Conservation (phyloP, 495 filamentous ascomycete species). For the Aspergillus bridgeri region DNA sequence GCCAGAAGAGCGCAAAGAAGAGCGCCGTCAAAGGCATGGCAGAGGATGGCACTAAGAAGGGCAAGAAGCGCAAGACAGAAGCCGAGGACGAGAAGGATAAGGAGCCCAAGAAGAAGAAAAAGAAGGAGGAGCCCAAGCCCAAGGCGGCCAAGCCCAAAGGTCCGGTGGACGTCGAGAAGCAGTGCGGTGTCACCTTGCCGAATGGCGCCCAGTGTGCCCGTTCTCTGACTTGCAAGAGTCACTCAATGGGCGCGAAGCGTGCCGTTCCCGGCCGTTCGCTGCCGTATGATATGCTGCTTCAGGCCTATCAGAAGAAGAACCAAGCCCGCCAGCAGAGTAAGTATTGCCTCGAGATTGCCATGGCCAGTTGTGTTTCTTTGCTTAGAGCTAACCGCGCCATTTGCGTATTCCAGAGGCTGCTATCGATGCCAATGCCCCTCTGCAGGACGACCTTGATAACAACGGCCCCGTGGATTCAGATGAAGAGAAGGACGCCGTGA, state of each 20-base stretch:
- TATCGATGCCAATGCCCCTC: constrained; percentile 89
- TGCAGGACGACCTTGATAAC: constrained; percentile 77
- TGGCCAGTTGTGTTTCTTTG: neutral
- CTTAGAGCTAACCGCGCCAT: constrained; percentile 10
- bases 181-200: constrained; percentile 87
- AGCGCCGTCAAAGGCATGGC: constrained; percentile 61
- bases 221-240: constrained; percentile 92
- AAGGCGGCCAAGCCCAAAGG: constrained; percentile 88
- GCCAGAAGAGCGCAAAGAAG: constrained; percentile 68
- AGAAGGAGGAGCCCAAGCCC: constrained; percentile 85
- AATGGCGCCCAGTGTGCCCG: constrained; percentile 86
- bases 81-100: constrained; percentile 63
- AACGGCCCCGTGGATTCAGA: constrained; percentile 82
- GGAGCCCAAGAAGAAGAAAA: constrained; percentile 86
- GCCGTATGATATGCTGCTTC: constrained; percentile 91
- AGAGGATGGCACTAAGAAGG: constrained; percentile 61
- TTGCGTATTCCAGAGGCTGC: constrained; percentile 64
- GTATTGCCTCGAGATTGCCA: constrained; percentile 20
- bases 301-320: constrained; percentile 97
- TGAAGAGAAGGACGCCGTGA: constrained; percentile 85
- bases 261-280: constrained; percentile 84
- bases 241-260: constrained; percentile 94
- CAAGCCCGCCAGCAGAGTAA: constrained; percentile 94
- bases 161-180: constrained; percentile 94
- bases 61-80: constrained; percentile 93